phyloP scores from a whole-genome alignment of 345 rosid species.

The Anacardium occidentale region DNA sequence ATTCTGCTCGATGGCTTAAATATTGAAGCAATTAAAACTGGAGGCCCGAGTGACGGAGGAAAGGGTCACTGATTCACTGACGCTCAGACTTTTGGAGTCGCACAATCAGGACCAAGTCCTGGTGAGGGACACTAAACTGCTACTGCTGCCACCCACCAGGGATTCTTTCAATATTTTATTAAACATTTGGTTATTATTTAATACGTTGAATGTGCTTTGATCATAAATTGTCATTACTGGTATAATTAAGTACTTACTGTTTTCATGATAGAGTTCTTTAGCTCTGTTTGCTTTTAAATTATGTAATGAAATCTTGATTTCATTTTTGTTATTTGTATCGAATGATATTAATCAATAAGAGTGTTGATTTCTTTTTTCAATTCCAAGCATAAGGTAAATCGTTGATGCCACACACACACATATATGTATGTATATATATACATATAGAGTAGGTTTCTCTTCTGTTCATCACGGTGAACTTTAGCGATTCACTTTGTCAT shows the following conservation, averaged over 20 bases:
- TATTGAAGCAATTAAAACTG: conserved; percentile 34
- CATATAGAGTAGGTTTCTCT: too few species aligned
- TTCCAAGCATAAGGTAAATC: too few species aligned
- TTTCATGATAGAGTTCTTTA: too few species aligned
- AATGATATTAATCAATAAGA: neutral
- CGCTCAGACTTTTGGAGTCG: conserved; percentile 11
- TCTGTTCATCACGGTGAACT: too few species aligned
- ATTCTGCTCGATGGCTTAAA: conserved; percentile 22
- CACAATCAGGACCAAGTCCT: conserved; percentile 31
- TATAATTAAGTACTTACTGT: too few species aligned
- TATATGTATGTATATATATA: too few species aligned
- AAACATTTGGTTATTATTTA: neutral
- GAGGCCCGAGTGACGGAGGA: conserved; percentile 39
- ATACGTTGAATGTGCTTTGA: neutral
- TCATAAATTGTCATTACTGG: neutral
- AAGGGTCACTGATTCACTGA: conserved; percentile 29
- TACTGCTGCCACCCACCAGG: neutral
- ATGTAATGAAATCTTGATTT: too few species aligned
- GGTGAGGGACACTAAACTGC: conserved; percentile 33
- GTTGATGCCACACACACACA: too few species aligned
- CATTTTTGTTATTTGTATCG: too few species aligned
- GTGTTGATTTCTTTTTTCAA: neutral
- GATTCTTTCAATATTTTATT: conserved; percentile 10
- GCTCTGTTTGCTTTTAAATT: neutral
- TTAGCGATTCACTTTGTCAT: too few species aligned